phyloP scores from a whole-genome alignment of 305 asterid genomes.

The Andrographis paniculata region DNA sequence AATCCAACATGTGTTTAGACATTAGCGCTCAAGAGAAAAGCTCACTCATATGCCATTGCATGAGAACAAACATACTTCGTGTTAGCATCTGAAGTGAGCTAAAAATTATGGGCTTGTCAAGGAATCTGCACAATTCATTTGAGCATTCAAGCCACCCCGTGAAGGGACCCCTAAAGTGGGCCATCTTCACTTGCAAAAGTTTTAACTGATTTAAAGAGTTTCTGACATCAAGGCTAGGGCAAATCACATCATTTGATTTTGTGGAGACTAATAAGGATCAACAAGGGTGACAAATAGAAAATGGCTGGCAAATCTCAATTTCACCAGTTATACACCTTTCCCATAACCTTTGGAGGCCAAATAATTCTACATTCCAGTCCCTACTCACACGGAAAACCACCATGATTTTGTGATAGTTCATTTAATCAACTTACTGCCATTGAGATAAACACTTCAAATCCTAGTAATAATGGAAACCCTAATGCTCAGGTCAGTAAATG shows the following conservation, averaged over 20 bases:
- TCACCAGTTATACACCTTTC: background rate
- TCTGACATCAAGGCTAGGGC: background rate
- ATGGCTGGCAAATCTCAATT: background rate
- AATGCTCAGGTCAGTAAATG: background rate
- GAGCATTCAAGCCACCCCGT: background rate
- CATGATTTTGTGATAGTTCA: background rate
- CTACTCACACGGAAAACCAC: background rate
- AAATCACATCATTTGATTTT: background rate
- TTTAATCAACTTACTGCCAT: background rate
- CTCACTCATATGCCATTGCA: slow-evolving; percentile 3
- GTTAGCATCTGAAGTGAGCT: slow-evolving; percentile 6
- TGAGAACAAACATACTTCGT: slow-evolving; percentile 1
- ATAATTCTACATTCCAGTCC: background rate
- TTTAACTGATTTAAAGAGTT: background rate
- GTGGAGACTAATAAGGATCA: background rate
- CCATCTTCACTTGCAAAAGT: background rate
- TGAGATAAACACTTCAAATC: background rate
- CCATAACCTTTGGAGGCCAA: background rate
- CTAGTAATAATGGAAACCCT: background rate
- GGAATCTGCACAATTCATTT: background rate
- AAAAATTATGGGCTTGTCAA: background rate
- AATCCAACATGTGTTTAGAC: slow-evolving; percentile 11
- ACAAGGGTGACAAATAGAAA: background rate
- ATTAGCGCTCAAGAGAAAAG: slow-evolving; percentile 7
- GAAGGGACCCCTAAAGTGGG: no score